Base-by-base conservation (phyloP, 202 grass and related monocot genomes). In the Setaria viridis region DNA sequence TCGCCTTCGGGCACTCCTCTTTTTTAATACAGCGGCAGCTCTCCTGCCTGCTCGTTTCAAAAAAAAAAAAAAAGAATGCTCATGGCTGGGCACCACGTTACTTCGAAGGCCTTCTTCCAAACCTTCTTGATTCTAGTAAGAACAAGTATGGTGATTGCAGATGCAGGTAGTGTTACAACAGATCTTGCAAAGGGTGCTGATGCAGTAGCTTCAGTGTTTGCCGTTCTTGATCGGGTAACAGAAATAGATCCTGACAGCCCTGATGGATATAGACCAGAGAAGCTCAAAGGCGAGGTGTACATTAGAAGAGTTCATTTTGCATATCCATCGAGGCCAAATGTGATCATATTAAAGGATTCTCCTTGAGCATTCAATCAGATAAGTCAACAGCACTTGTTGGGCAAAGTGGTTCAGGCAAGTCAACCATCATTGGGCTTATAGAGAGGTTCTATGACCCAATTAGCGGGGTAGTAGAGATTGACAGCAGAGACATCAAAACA, bases 321-420 rank as follows among this genome's bases (percentile, higher is more conserved):
- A 39, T 97, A 97, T 51, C 95, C 95, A 29, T 84, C 92, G 74
- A 74, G 95, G 12, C 89, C 89, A 14, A 85, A 93, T 43, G 85
- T 88, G 51, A 50, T 85, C 54, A 88, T 97, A 39, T 91, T 30
- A 93, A 85, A 80, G 87, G 86, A 17, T 94, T 97, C 71, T 88
- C 90, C 16, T 65, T 97, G 42, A 89, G 74, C 67, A 97, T 97
- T 55, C 83, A 89, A 48, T 79, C 89, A 49, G 89, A 85, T 8
- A 97, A 83, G 82, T 91, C 92, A 47, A 97, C 92, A 25, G 95
- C 95, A 14, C 76, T 97, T 8, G 92, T 97, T 64, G 97, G 93
- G 37, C 96, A 90, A 78, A 96, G 96, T 83, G 96, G 96, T 37
- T 99, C 93, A 9, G 92, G 95, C 43, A 97, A 97, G 82, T 94